A percentile compares a stretch with the other conserved stretches of the same genome.
phyloP scores from a whole-genome alignment of 2,329 filamentous ascomycete species.

The Colletotrichum sp. region DNA sequence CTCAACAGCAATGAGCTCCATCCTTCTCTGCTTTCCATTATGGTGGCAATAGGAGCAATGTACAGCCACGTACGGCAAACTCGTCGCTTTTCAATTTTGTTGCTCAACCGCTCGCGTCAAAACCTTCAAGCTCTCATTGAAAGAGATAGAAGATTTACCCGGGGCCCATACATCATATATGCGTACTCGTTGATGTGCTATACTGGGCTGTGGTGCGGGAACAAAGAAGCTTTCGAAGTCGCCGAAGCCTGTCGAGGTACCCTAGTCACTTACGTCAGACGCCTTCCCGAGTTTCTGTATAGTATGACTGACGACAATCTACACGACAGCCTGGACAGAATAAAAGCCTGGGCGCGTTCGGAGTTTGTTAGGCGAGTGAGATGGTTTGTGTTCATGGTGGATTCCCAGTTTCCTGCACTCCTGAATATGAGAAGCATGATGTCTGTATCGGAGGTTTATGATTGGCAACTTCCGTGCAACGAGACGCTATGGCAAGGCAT shows the following conservation, averaged over 20 bases:
- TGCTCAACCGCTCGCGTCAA: background rate
- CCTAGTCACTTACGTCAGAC: background rate
- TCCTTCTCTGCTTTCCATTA: background rate
- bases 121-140: background rate
- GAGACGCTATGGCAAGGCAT: background rate
- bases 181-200: background rate
- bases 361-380: background rate
- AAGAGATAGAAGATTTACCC: background rate
- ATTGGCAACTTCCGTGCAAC: background rate
- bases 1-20: background rate
- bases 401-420: background rate
- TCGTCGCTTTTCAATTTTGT: background rate
- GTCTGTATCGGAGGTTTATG: background rate
- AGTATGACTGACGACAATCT: background rate
- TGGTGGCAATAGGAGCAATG: background rate
- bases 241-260: background rate
- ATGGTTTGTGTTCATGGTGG: conserved; percentile 10
- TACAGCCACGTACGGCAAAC: background rate
- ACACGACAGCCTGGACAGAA: background rate
- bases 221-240: conserved; percentile 3
- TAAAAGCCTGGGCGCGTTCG: background rate
- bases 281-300: background rate
- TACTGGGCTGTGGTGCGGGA: conserved; percentile 7
- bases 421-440: conserved; percentile 3
- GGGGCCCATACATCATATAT: background rate